Base-by-base conservation (phyloP, 2,329 filamentous ascomycete genomes). In the Botryotinia narcissicola region DNA sequence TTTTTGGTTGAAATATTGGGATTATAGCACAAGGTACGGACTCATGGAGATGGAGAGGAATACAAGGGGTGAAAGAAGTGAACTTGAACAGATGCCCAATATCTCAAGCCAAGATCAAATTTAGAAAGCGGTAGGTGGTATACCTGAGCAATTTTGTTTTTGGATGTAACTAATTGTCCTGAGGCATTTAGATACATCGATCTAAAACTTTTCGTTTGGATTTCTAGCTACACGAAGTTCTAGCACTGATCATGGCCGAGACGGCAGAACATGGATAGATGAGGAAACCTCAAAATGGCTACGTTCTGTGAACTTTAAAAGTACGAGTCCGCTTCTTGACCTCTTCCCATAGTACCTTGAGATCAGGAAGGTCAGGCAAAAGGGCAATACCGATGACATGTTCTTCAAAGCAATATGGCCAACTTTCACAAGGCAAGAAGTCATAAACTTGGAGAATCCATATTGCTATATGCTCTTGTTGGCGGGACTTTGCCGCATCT, bases 391-490 rank as follows among this genome's bases (percentile, higher is more conserved):
- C 73, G 90, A 78, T 10, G 81, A 81, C 79, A 87, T 87, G 75
- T 90, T 90, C 35, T 86, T 84, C 87, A 90, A 89, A 44, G 18
- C 18, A 18, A 44, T 1, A 44, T 20, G 42, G 18, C 42, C 42
- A 44, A 44, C 80, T 75, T 84, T 79, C 35, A 82, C 81, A 20
- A 83, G 82, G 87, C 87, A 90, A 0, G 82, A 81, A 0, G 86
- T 87, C 73, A 88, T 86, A 76, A 87, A 88, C 72, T 87, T 86
- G 64, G 82, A 82, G 75, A 90, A 87, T 0, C 88, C 88, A 78
- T 89, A 90, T 0, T 88, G 88, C 87, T 87, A 90, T 18, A 0
- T 90, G 73, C 73, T 90, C 90, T 82, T 90, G 90, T 60, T 60
- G 16, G 22, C 29, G 57, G 29, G 29, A 10, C 12, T 22, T 85